Evolutionary conservation across 805 yeast species (phyloP).

Genomic region (Candida koratica): DNA sequence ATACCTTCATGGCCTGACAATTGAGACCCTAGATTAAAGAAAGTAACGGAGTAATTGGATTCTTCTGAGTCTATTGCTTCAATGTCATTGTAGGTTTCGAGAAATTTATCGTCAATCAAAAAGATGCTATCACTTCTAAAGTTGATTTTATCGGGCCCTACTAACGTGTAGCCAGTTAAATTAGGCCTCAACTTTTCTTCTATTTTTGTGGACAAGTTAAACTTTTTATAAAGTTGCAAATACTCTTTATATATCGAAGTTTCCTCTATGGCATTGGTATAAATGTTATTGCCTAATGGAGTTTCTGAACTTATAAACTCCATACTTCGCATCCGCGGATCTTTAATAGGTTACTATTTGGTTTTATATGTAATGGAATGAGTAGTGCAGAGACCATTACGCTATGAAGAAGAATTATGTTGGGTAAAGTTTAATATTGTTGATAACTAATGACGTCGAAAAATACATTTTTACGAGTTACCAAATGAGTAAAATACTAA

Average conservation of each 20-base stretch:
- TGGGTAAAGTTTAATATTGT: no score
- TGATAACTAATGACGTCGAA: no score
- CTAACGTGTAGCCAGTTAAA: conserved; percentile 34
- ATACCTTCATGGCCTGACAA: conserved; percentile 39
- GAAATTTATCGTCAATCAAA: conserved; percentile 31
- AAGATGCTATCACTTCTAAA: conserved; percentile 32
- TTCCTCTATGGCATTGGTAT: conserved; percentile 1
- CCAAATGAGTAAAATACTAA: no score
- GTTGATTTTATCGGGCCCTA: conserved; percentile 32
- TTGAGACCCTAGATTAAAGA: conserved; percentile 35
- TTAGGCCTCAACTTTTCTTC: conserved; percentile 31
- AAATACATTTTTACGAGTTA: no score
- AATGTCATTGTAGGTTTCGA: conserved; percentile 23
- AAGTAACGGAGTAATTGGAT: conserved; percentile 33
- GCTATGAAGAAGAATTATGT: no score
- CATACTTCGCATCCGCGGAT: conserved; percentile 3
- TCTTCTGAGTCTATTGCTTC: conserved; percentile 14
- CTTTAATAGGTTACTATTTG: no score
- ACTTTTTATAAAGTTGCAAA: conserved; percentile 8
- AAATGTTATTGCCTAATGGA: conserved; percentile 2
- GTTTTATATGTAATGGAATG: no score
- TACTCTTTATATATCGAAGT: conserved; percentile 5
- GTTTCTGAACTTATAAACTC: conserved; percentile 4
- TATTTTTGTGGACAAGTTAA: conserved; percentile 15
- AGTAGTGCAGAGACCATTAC: no score